Conservation (phyloP, 768 basidiomycete genomes). For the Neoboletus subvelutipes region DNA sequence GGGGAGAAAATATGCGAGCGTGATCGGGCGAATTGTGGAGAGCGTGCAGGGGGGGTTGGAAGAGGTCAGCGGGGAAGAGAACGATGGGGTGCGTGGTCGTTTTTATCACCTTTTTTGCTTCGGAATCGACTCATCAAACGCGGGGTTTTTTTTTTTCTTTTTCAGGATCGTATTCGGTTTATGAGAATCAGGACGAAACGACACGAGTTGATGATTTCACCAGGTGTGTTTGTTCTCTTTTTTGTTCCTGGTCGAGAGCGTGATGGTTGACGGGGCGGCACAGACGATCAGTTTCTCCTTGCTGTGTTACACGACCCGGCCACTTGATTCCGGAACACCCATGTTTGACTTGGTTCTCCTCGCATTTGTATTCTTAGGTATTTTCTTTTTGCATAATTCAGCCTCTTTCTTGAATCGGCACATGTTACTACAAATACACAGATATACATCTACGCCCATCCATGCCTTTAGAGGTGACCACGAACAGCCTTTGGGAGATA, state of each 20-base stretch:
- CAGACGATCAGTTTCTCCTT: conserved; percentile 78
- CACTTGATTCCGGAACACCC: conserved; percentile 27
- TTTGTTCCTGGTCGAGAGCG: not conserved
- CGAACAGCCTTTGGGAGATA: conserved; percentile 23
- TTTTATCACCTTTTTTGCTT: not conserved
- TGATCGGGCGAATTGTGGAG: conserved; percentile 73
- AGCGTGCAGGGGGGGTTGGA: conserved; percentile 76
- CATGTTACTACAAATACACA: conserved; percentile 6
- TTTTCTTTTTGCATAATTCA: conserved; percentile 11
- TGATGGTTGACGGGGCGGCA: not conserved
- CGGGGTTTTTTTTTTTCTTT: not conserved
- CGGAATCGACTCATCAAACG: not conserved
- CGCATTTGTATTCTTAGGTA: conserved; percentile 15
- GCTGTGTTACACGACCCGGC: conserved; percentile 83
- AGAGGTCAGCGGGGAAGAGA: conserved; percentile 66
- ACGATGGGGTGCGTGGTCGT: conserved; percentile 49
- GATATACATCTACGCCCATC: not conserved
- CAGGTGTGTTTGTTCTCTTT: conserved; percentile 53
- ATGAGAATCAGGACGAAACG: conserved; percentile 89
- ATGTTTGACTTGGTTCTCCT: not conserved
- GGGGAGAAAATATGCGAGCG: conserved; percentile 71
- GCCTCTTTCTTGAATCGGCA: not conserved
- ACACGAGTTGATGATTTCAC: conserved; percentile 94
- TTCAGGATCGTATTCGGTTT: conserved; percentile 81
- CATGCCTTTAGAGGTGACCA: conserved; percentile 10